phyloP scores from a whole-genome alignment of 1,284 basidiomycete genomes.

The Ustilago cynodontis region DNA sequence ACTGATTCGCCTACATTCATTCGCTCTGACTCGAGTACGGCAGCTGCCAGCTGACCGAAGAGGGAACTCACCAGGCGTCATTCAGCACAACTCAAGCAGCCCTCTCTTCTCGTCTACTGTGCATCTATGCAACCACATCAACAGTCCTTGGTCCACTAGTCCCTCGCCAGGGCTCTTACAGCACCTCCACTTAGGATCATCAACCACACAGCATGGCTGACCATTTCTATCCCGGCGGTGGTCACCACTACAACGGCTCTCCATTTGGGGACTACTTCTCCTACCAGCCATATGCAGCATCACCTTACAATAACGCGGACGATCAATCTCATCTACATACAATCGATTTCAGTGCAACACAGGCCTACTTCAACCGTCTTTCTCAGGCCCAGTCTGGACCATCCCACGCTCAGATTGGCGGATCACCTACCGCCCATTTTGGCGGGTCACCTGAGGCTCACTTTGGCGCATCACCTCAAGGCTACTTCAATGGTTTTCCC shows the following conservation, averaged over 20 bases:
- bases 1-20: not conserved
- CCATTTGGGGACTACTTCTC: not conserved
- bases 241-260: not conserved
- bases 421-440: not conserved
- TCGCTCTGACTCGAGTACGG: not conserved
- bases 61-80: not conserved
- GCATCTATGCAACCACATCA: not conserved
- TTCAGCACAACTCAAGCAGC: too few species aligned
- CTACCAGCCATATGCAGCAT: not conserved
- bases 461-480: not conserved
- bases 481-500: constrained; percentile 3
- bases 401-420: not conserved
- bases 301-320: not conserved
- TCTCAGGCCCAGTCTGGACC: not conserved
- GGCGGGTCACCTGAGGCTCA: not conserved
- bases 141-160: not conserved
- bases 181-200: not conserved
- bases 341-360: constrained; percentile 26
- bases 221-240: not conserved
- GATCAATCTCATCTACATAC: not conserved
- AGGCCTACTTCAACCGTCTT: not conserved
- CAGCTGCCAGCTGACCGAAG: not conserved
- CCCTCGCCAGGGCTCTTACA: constrained; percentile 2
- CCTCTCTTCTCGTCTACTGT: too few species aligned
- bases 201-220: constrained; percentile 3